Conservation (phyloP, 2,329 filamentous ascomycete genomes). For the Penicillium vulpinum region DNA sequence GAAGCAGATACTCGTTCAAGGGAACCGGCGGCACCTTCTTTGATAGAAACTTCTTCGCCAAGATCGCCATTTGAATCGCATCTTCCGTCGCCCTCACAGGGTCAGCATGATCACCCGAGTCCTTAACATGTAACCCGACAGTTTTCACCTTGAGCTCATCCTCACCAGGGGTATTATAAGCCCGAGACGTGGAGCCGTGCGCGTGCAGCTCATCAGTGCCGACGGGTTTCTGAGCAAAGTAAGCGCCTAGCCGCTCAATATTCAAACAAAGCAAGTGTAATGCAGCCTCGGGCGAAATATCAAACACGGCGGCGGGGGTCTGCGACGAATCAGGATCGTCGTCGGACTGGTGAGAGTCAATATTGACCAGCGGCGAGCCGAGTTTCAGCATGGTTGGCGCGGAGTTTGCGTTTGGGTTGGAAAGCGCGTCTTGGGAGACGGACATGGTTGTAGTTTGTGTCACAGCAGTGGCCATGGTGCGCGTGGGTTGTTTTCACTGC, state of each 20-base stretch:
- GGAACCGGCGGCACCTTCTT: conserved; percentile 81
- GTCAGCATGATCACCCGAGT: conserved; percentile 50
- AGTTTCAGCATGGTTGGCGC: conserved; percentile 17
- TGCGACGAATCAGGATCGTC: background rate
- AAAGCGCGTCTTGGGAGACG: conserved; percentile 2
- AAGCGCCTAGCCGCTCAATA: conserved; percentile 60
- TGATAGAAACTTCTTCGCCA: conserved; percentile 90
- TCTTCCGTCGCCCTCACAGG: conserved; percentile 64
- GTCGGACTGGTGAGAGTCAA: background rate
- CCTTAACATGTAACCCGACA: conserved; percentile 39
- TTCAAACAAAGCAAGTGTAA: conserved; percentile 75
- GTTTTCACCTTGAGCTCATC: conserved; percentile 24
- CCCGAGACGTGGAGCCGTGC: conserved; percentile 46
- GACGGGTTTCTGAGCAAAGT: conserved; percentile 54
- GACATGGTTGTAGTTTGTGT: conserved; percentile 18
- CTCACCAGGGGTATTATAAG: conserved; percentile 25
- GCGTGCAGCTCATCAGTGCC: conserved; percentile 37
- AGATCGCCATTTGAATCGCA: conserved; percentile 76
- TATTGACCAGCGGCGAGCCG: conserved; percentile 6
- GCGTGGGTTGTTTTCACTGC: conserved; percentile 21
- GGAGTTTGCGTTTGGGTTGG: conserved; percentile 3
- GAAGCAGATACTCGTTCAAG: conserved; percentile 78
- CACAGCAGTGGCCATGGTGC: conserved; percentile 10
- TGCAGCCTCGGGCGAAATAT: conserved; percentile 69
- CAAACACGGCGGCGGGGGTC: conserved; percentile 54